Base-by-base conservation (phyloP, 2,329 filamentous ascomycete genomes). In the Venturiaceae sp. region DNA sequence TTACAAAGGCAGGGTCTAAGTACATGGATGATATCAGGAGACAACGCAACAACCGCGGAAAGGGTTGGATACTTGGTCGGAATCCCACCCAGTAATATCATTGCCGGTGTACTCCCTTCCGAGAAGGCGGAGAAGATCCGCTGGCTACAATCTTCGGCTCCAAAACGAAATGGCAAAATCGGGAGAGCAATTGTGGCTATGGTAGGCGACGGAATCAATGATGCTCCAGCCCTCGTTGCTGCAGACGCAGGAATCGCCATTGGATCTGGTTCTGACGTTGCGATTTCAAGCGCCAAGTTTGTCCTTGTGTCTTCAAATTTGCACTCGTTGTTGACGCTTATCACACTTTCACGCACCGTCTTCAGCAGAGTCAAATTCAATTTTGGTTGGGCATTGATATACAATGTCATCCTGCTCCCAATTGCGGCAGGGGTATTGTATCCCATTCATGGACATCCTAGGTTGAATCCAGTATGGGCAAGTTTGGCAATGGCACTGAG, bases 401-500 rank as follows among this genome's bases (percentile, higher is more conserved):
- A 66, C 58, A 66, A 66, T 54, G 32, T 63, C 9, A 46, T 62
- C 13, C 44, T 62, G 7, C 26, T 66, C 8, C 65, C 65, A 1
- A 50, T 66, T 14, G 65, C 65, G 13, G 65, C 65, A 14, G 65
- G 65, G 14, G 61, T 64, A 14, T 33, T 66, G 14, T 66, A 62
- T 60, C 58, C 61, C 21, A 32, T 52, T 11, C 44, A 11, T 13
- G 26, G 44, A n/a, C 86, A 87, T 67, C 72, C 90, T 21, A 75
- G 82, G 61, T 73, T 92, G 53, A 85, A 89, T 69, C 88, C 88
- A 0, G 88, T 88, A 1, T 96, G 91, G 91, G 92, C 92, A 6
- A 87, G 85, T 63, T 73, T 96, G 69, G 92, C 92, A 1, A 97
- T 96, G 92, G 92, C 92, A 28, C 72, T 92, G 70, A 96, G 91